Conservation (phyloP, 345 rosid species). For the Euphorbia lathyris region DNA sequence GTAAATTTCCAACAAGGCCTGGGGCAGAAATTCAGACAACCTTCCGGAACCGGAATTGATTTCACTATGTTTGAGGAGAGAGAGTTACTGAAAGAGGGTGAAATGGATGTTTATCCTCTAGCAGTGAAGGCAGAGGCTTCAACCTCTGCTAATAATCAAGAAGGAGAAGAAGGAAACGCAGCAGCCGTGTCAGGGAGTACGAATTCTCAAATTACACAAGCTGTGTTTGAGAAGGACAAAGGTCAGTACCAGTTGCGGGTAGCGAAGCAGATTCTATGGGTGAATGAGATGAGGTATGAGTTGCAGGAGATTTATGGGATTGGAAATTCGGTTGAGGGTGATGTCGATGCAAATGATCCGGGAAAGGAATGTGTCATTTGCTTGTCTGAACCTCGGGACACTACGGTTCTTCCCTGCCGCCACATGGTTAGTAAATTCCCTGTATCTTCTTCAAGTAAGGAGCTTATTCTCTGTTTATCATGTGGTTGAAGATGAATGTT, state of each 20-base stretch:
- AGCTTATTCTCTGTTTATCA: too few species aligned
- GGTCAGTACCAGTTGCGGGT: slow-evolving; percentile 69
- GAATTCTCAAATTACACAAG: slow-evolving; percentile 82
- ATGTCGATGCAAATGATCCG: slow-evolving; percentile 68
- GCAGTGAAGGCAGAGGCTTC: slow-evolving; percentile 86
- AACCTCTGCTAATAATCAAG: slow-evolving; percentile 11
- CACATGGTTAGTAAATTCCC: slow-evolving; percentile 67
- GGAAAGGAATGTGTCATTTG: slow-evolving; percentile 98
- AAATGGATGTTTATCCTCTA: slow-evolving; percentile 57
- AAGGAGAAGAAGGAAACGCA: slow-evolving; percentile 45
- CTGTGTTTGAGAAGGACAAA: slow-evolving; percentile 66
- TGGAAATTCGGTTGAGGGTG: slow-evolving; percentile 79
- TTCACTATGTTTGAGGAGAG: slow-evolving; percentile 59
- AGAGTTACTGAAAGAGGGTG: slow-evolving; percentile 44
- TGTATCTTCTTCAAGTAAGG: too few species aligned
- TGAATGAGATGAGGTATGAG: slow-evolving; percentile 67
- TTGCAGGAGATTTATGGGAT: slow-evolving; percentile 97
- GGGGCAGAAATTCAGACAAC: slow-evolving; percentile 84
- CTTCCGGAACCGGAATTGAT: slow-evolving; percentile 79
- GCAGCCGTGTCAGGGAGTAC: slow-evolving; percentile 21
- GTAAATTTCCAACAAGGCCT: slow-evolving; percentile 75
- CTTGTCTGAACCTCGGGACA: slow-evolving; percentile 89
- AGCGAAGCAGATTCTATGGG: slow-evolving; percentile 86
- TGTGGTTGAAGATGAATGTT: too few species aligned
- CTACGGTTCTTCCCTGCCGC: slow-evolving; percentile 94